Evolutionary conservation across 352 stramenopile genomes (phyloP), one percentile per base, ranked within the genome.

Genomic region (Thalassiosira hispida): DNA sequence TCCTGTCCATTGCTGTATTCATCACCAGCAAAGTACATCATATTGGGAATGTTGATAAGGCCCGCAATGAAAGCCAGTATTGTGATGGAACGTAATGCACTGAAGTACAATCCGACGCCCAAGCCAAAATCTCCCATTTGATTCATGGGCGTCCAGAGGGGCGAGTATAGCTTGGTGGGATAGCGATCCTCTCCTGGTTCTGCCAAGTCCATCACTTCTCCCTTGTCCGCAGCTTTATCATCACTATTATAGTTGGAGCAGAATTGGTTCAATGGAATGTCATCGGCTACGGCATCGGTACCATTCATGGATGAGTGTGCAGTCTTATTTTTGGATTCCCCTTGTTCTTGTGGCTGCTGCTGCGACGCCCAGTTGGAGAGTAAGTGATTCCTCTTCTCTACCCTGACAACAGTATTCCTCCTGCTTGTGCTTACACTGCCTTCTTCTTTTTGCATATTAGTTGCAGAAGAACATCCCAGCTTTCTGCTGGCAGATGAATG

Each of bases 101-200:
- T 81, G 74, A 92, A 92, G 67, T 92, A 92, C 38, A 92, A 63
- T 35, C 85, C 86, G 5, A 92, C 61, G 9, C 86, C 86, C 22
- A 92, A 71, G 25, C 83, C 83, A 70, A 89, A 89, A 53, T 86
- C 83, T 12, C 83, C 83, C 70, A 89, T 75, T 75, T 89, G 83
- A 29, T 64, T 78, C 7, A 89, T 47, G 0, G 78, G 79, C 2
- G 83, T 89, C 22, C 72, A 85, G 7, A 87, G 40, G 18, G 83
- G 72, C 14, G 67, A 81, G 57, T 91, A 91, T 25, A 91, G 65
- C 40, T 73, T 73, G 9, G 85, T 91, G 9, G 75, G 71, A 16
- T 70, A 49, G 7, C 60, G 46, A 1, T 60, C 77, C 73, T 91
- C 85, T n/a, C 85, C 85, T 6, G 87, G 82, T 29, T 89, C 70